Evolutionary conservation across 495 filamentous ascomycete genomes (phyloP), one percentile per base, ranked within the genome.

Genomic region (Penicillium coffeae): DNA sequence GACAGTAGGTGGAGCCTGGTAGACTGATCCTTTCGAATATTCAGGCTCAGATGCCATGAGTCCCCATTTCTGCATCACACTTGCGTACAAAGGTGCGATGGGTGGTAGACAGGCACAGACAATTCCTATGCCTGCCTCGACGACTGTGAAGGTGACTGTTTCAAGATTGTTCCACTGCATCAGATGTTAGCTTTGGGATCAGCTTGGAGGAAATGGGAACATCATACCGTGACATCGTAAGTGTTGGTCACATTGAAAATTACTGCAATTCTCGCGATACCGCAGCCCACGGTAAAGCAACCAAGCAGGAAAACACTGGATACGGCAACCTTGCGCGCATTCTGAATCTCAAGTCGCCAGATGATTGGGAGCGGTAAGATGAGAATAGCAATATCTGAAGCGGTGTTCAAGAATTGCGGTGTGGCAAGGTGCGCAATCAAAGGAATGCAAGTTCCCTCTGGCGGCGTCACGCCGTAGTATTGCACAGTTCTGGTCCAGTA

Each of bases 71-170:
- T 37, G 16, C 25, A 46, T 21, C 7, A 46, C 2, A 37, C 13
- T 12, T 5, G 30, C 13, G 32, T 22, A 46, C 9, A 46, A 13
- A 3, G 32, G 33, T 15, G 32, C 43, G 4, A 19, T 35, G 14
- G 43, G 18, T 21, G 43, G 43, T 1, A 46, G 43, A 25, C 43
- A 37, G 16, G 43, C 43, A 13, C 43, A 46, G 43, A 46, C 19
- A 3, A 46, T 46, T 1, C 43, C 43, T 3, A 46, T 15, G 2
- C 22, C 33, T n/a, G 32, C 30, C 18, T 46, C 43, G 32, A 46
- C 30, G 14, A 46, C 13, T 0, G 43, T 46, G 18, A 46, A 46
- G 13, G 43, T 46, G 30, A 27, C 33, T 9, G 19, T 37, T 16
- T 46, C 19, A 32, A 37, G n/a, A 25, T 46, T 46, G 18, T 8